phyloP scores from a whole-genome alignment of 495 filamentous ascomycete genomes.

The Daldinia grandis region DNA sequence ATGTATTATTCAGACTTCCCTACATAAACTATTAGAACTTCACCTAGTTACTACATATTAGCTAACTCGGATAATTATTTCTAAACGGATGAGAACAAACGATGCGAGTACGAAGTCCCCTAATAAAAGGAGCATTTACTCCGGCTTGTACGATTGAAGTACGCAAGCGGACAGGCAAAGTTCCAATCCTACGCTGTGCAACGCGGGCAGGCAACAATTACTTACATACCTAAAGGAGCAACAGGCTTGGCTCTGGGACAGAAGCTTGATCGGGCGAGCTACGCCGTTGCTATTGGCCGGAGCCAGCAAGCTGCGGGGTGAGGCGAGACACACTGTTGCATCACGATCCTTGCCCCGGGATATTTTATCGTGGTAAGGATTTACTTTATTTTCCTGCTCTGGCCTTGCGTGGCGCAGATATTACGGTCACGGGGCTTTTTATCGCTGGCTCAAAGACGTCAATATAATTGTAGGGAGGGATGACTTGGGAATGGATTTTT shows the following conservation, averaged over 20 bases:
- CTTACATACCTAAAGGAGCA: background rate
- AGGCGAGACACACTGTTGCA: slow-evolving; percentile 15
- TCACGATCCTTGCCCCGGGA: background rate
- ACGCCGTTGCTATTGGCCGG: slow-evolving; percentile 3
- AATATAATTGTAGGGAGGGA: background rate
- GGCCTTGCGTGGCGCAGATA: background rate
- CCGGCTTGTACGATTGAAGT: slow-evolving; percentile 16
- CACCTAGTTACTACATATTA: too few species aligned
- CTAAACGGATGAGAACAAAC: background rate
- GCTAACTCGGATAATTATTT: too few species aligned
- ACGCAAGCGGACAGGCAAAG: background rate
- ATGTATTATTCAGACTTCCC: background rate
- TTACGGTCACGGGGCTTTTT: background rate
- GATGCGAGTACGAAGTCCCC: slow-evolving; percentile 4
- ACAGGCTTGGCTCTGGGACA: background rate
- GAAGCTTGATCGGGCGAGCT: slow-evolving; percentile 11
- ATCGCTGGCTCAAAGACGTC: background rate
- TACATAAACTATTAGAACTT: too few species aligned
- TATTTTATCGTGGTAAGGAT: background rate
- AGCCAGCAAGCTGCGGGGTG: slow-evolving; percentile 6
- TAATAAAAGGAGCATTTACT: slow-evolving; percentile 22
- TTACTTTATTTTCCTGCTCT: slow-evolving; percentile 2
- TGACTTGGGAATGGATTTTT: too few species aligned
- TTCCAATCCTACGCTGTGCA: slow-evolving; percentile 1
- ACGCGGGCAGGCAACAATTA: slow-evolving; percentile 13